Base-by-base conservation (phyloP, 805 yeast species). In the Starmerella apicola region DNA sequence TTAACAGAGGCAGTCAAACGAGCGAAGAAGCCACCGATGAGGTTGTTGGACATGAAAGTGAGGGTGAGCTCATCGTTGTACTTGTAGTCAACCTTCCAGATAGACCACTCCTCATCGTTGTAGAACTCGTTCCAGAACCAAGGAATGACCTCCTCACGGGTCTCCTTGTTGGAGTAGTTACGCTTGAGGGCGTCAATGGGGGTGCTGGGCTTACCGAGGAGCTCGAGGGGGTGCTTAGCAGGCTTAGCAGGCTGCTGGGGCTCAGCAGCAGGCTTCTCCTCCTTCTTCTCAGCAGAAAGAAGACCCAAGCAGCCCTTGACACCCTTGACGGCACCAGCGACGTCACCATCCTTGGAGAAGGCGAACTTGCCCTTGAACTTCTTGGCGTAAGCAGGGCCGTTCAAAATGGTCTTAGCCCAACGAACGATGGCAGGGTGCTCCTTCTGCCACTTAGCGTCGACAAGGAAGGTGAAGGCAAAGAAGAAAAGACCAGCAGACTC, bases 1-100 rank as follows among this genome's bases (percentile, higher is more conserved):
- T 88, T 88, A 70, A 82, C 72, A 50, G 97, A 88, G 51, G 76
- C 97, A 45, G 76, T 62, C 59, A 88, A 75, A 72, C 98, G 82
- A 81, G 77, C 78, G 79, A 88, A 82, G 81, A 88, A 88, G 61
- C 97, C 97, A 62, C 96, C 97, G 60, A 91, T 71, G 66, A 84
- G 76, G 78, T 88, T 88, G 80, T 85, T 85, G 56, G 97, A 83
- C 97, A 91, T 91, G 74, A 88, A 88, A 52, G 95, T 81, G 66
- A 81, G 69, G 54, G 96, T 88, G 66, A 88, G 76, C 73, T 88
- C 98, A 56, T 88, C 97, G 67, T 91, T 86, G 74, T 91, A 88
- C 75, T 82, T 85, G 86, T 81, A 88, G 62, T 76, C 93, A 57
- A 86, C 94, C 73, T 73, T 83, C 84, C 84, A 88, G 57, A 88